Percentiles rank a stretch among this genome's conserved stretches.
Conservation (phyloP, 75 land plant species). For the Sequoiadendron giganteum region DNA sequence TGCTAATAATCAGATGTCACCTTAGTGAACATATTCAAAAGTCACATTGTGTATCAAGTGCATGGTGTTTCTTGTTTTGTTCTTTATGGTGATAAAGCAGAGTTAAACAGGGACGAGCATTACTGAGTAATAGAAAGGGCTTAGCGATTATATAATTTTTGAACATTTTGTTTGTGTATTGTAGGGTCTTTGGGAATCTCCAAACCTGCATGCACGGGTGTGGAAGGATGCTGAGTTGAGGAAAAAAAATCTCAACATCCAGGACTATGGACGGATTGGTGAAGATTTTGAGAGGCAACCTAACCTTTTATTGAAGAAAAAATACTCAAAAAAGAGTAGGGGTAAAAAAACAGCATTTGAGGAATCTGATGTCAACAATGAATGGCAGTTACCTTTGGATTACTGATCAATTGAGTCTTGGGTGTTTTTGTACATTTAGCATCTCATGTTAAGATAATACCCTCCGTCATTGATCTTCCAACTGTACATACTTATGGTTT, state of each 20-base stretch:
- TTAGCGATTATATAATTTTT: not conserved
- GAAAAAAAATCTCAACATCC: not conserved
- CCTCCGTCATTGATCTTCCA: not conserved
- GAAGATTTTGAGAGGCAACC: not conserved
- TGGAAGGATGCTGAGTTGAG: not conserved
- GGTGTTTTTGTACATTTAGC: not conserved
- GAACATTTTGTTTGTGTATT: not conserved
- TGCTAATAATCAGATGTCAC: not conserved
- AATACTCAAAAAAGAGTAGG: slow-evolving; percentile 1
- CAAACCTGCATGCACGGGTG: slow-evolving; percentile 9
- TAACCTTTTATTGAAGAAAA: not conserved
- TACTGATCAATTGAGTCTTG: not conserved
- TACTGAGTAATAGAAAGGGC: not conserved
- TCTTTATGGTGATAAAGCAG: not conserved
- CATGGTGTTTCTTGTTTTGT: not conserved
- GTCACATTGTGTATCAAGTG: not conserved
- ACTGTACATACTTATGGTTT: not conserved
- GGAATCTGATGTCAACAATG: not conserved
- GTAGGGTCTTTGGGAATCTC: slow-evolving; percentile 15
- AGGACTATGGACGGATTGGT: not conserved
- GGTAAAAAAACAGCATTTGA: not conserved
- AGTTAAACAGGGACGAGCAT: not conserved
- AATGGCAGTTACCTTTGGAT: slow-evolving; percentile 6
- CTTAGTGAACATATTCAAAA: not conserved
- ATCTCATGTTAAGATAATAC: not conserved